Evolutionary conservation across 106 monocot genomes (phyloP).

Genomic region (Gastrodia elata): DNA sequence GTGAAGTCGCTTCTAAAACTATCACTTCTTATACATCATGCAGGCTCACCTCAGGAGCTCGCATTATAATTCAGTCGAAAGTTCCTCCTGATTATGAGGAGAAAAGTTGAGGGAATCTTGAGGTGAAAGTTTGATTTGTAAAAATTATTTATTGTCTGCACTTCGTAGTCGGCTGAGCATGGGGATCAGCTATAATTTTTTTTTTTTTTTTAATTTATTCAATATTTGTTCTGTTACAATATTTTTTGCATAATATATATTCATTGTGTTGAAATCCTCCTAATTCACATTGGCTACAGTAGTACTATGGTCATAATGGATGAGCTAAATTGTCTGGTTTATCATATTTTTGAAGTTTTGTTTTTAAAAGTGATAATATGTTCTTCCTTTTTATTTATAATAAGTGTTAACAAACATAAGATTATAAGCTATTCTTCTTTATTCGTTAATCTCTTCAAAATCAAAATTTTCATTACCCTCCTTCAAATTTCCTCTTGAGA

Average conservation of each 20-base stretch:
- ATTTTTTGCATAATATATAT: background rate
- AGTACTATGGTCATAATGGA: no score
- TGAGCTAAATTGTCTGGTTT: no score
- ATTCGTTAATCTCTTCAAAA: no score
- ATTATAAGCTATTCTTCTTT: no score
- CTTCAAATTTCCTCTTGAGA: no score
- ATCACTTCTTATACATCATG: constrained; percentile 8
- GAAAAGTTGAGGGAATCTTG: constrained; percentile 33
- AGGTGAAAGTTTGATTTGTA: background rate
- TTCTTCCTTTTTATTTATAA: no score
- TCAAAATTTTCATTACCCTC: no score
- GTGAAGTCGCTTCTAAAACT: background rate
- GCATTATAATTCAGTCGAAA: constrained; percentile 79
- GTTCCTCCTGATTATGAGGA: constrained; percentile 48
- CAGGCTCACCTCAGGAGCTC: constrained; percentile 93
- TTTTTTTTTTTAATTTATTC: background rate
- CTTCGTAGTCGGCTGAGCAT: background rate
- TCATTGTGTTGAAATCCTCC: background rate
- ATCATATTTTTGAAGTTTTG: no score
- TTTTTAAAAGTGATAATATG: no score
- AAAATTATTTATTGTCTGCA: background rate
- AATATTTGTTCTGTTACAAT: background rate
- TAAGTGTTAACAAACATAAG: no score
- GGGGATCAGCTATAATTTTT: background rate
- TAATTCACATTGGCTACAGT: background rate